Conservation (phyloP, 768 basidiomycete species). For the Ephemerocybe angulata region DNA sequence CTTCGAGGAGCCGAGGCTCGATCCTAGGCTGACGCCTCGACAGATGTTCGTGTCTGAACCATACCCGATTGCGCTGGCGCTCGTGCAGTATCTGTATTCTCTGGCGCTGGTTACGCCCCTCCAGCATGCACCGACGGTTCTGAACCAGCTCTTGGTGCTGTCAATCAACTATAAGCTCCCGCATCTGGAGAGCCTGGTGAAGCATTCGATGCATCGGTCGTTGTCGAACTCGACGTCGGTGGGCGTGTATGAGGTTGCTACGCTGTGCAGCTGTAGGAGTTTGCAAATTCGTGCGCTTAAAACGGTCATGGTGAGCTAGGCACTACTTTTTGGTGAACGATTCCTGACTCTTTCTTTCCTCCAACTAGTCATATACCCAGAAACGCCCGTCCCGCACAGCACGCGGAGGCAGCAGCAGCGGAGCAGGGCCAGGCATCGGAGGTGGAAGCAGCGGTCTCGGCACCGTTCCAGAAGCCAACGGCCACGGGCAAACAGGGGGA, state of each 20-base stretch:
- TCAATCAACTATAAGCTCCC: conserved; percentile 77
- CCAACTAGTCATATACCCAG: conserved; percentile 69
- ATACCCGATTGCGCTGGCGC: conserved; percentile 81
- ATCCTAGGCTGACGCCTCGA: conserved; percentile 79
- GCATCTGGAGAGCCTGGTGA: conserved; percentile 76
- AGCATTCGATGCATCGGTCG: conserved; percentile 90
- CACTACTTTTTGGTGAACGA: too few species aligned
- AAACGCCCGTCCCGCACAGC: conserved; percentile 57
- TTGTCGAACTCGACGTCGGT: conserved; percentile 83
- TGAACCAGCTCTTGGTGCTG: conserved; percentile 82
- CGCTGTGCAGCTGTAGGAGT: conserved; percentile 82
- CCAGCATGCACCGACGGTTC: conserved; percentile 86
- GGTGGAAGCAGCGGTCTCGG: neutral
- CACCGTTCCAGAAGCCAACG: neutral
- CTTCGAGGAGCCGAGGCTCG: conserved; percentile 52
- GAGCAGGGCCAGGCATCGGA: conserved; percentile 23
- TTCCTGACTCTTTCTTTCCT: conserved; percentile 6
- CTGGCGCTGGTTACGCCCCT: conserved; percentile 82
- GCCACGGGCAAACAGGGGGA: conserved; percentile 12
- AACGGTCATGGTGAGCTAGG: conserved; percentile 88
- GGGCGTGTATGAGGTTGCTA: conserved; percentile 93
- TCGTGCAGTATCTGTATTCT: conserved; percentile 94
- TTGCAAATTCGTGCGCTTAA: conserved; percentile 85
- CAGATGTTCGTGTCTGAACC: conserved; percentile 81
- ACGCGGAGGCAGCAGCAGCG: conserved; percentile 44